A percentile compares a stretch with the other conserved stretches of the same genome.
Evolutionary conservation across 2,329 filamentous ascomycete genomes (phyloP).

Genomic region (Aspergillus vadensis): DNA sequence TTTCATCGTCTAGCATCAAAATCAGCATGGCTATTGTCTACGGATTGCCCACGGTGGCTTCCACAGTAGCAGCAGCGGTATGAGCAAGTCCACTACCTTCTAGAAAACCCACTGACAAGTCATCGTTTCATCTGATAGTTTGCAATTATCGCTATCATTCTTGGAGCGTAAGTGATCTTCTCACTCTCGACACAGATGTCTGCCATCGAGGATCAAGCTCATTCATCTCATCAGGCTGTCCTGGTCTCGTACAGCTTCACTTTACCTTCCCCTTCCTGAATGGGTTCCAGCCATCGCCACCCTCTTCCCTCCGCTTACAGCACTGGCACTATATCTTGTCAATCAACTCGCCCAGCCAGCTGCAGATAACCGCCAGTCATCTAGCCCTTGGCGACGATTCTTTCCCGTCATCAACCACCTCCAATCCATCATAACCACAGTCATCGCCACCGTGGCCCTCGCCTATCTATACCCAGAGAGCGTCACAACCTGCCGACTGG

Average conservation of each 20-base stretch:
- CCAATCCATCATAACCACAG: slow-evolving; percentile 30
- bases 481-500: slow-evolving; percentile 31
- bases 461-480: slow-evolving; percentile 32
- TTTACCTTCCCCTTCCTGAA: slow-evolving; percentile 29
- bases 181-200: background rate
- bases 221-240: slow-evolving; percentile 23
- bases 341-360: slow-evolving; percentile 3
- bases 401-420: slow-evolving; percentile 20
- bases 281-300: slow-evolving; percentile 28
- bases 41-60: background rate
- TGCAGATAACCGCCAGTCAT: background rate
- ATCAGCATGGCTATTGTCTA: slow-evolving; percentile 6
- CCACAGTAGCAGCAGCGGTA: background rate
- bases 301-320: slow-evolving; percentile 20
- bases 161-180: slow-evolving; percentile 7
- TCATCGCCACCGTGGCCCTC: slow-evolving; percentile 33
- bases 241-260: slow-evolving; percentile 28
- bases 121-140: background rate
- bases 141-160: slow-evolving; percentile 1
- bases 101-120: background rate
- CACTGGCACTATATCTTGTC: slow-evolving; percentile 11
- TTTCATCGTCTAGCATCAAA: background rate
- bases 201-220: background rate
- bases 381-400: slow-evolving; percentile 4
- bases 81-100: background rate